A percentile compares a stretch with the other conserved stretches of the same genome.
Conservation (phyloP, 208 protist genomes). For the Angomonas deanei region DNA sequence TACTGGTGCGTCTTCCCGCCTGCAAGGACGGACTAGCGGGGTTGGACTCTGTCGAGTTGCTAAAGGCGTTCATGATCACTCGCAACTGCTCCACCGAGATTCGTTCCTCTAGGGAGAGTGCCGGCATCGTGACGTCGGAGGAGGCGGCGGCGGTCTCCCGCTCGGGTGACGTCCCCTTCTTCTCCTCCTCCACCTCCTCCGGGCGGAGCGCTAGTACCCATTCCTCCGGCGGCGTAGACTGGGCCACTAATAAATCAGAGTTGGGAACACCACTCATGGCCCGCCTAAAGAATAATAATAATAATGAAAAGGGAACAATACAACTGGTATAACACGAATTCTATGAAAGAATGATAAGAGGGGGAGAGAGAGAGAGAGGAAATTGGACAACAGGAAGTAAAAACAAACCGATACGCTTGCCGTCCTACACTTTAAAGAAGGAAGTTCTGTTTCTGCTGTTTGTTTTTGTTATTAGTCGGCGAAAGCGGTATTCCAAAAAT, state of each 20-base stretch:
- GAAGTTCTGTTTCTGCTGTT: neutral
- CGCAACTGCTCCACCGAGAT: constrained; percentile 47
- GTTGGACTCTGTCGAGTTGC: neutral
- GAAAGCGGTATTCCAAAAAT: too few species aligned
- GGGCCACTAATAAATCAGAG: constrained; percentile 6
- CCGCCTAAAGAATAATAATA: neutral
- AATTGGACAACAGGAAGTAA: neutral
- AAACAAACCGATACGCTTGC: neutral
- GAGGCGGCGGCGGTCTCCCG: too few species aligned
- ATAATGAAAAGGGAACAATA: neutral
- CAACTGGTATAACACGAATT: neutral
- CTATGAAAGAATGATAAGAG: neutral
- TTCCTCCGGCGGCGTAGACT: constrained; percentile 12
- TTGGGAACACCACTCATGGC: constrained; percentile 7
- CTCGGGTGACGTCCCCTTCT: neutral
- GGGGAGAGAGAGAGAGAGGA: constrained; percentile 1
- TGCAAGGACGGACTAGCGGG: too few species aligned
- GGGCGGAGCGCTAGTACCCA: constrained; percentile 31
- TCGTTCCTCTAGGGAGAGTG: constrained; percentile 30
- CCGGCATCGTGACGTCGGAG: neutral
- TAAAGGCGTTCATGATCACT: constrained; percentile 45
- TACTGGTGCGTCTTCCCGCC: too few species aligned
- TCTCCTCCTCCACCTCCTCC: neutral
- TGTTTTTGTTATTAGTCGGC: neutral
- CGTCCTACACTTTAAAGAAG: neutral